Evolutionary conservation across 176 grass and related monocot genomes (phyloP), one percentile per base, ranked within the genome.

Genomic region (Tillandsia leiboldiana): DNA sequence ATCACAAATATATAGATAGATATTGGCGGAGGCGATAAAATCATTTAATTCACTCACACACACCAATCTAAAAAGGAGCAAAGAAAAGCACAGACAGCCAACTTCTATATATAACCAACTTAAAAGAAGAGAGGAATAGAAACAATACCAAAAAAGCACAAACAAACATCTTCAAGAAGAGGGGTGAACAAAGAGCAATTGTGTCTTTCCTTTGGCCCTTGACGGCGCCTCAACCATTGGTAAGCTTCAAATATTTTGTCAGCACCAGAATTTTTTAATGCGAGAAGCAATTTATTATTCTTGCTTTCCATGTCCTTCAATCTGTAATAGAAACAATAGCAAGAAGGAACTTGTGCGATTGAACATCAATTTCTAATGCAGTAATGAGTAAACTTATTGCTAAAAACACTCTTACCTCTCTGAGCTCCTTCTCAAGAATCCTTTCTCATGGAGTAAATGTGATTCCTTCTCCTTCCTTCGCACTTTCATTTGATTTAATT

Each of bases 231-330:
- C 33, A 92, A 73, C 93, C 89, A 97, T 5, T 56, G 65, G 69
- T 92, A 97, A 53, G 93, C 89, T 52, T 97, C 93, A 42, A 64
- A 10, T 65, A 92, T 97, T 77, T 59, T 96, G 24, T 91, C 88
- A 75, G 79, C 81, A 64, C 88, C 87, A 33, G 49, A 48, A 53
- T 75, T 87, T 79, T 51, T 72, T 33, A 92, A 73, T 79, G 81
- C 71, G 73, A 84, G 74, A 77, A 97, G 89, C 50, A 97, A 62
- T 79, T 83, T 92, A 77, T 52, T 87, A 27, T 83, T 97, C 69
- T 92, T 97, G 64, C 77, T 90, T 85, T 97, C 93, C 93, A 92
- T 97, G 48, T 92, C 79, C 53, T 76, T 87, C 86, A 97, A 75
- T 72, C 89, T 97, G 56, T 33, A 72, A 28, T 24, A n/a, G n/a